Base-by-base conservation (phyloP, 2,329 filamentous ascomycete genomes). In the Sarocladium strictum region DNA sequence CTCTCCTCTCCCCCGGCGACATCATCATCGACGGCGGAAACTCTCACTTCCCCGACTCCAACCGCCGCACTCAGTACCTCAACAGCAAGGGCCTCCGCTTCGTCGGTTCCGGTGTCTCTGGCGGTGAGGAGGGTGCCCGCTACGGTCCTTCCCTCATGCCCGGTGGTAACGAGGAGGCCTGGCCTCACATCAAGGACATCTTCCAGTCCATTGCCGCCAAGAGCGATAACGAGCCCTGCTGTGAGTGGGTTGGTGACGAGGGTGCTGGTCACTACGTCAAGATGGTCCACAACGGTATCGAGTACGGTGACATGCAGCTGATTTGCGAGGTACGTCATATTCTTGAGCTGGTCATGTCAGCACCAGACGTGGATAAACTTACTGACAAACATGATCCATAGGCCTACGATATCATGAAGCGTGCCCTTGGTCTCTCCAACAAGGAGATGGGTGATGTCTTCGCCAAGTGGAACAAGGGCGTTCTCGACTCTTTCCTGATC, bases 231-330 rank as follows among this genome's bases (percentile, higher is more conserved):
- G 94, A 99, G 83, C 79, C 94, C 62, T 99, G 94, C 86, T 99
- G 94, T 72, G 94, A 99, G 77, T 99, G 94, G 94, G 94, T 99
- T 67, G 94, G 94, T 79, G 94, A 97, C 77, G 91, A 97, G 76
- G 94, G 94, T 85, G 90, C 94, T 77, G 94, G 94, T 67, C 94
- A 99, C 86, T 99, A 97, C 83, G 93, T 99, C 81, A 99, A 99
- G 89, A 99, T 99, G 94, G 94, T 99, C 61, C 94, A 99, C 87
- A 99, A 99, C 79, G 94, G 94, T 84, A 99, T 99, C 67, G 94
- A 99, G 80, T 99, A 99, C 74, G 94, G 94, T 85, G 94, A 99
- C 80, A 99, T 99, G 94, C 94, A 99, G 83, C 84, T 99, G 69
- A 99, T 99, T 73, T 95, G 88, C 77, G 94, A 99, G 86, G 93